These are phyloP conservation scores for Euptelea pleiosperma DNA, from an alignment of 164 flowering plant species.

Conservation along the genomic window DNA sequence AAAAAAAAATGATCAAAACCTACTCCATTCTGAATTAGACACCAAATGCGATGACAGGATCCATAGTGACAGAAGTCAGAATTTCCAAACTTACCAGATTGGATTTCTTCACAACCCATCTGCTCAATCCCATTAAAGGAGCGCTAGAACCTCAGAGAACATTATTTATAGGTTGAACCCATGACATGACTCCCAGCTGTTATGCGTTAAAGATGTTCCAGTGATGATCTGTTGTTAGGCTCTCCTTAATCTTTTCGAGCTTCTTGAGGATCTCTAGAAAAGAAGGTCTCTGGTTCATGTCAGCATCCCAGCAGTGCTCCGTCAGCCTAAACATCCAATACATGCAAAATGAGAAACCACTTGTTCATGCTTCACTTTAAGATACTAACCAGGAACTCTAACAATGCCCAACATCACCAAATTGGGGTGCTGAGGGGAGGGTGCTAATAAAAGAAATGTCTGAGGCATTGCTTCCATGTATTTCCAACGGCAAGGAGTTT, in stretches of 20 bases:
- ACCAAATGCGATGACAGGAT: too few relatives aligned
- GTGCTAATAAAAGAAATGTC: too few relatives aligned
- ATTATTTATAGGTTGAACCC: conserved; percentile 5
- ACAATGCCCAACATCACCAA: neutral
- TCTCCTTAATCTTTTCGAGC: conserved; percentile 83
- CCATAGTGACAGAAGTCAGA: too few relatives aligned
- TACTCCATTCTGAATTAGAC: too few relatives aligned
- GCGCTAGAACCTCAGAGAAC: neutral
- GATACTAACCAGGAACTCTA: neutral
- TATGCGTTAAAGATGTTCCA: conserved; percentile 66
- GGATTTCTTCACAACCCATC: conserved; percentile 1
- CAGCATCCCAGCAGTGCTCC: conserved; percentile 81
- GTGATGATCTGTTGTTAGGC: conserved; percentile 59
- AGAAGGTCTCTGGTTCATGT: conserved; percentile 83
- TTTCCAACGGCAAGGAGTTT: too few relatives aligned
- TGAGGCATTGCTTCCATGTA: too few relatives aligned
- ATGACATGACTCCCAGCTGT: neutral
- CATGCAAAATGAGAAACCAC: conserved; percentile 1
- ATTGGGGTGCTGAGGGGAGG: too few relatives aligned
- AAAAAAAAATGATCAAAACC: too few relatives aligned
- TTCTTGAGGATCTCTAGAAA: conserved; percentile 82
- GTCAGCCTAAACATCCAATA: conserved; percentile 48
- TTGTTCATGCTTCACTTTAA: neutral
- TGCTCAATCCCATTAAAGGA: too few relatives aligned
- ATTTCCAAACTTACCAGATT: neutral